phyloP scores from a whole-genome alignment of 2,329 filamentous ascomycete genomes.

The Blumeria graminis region DNA sequence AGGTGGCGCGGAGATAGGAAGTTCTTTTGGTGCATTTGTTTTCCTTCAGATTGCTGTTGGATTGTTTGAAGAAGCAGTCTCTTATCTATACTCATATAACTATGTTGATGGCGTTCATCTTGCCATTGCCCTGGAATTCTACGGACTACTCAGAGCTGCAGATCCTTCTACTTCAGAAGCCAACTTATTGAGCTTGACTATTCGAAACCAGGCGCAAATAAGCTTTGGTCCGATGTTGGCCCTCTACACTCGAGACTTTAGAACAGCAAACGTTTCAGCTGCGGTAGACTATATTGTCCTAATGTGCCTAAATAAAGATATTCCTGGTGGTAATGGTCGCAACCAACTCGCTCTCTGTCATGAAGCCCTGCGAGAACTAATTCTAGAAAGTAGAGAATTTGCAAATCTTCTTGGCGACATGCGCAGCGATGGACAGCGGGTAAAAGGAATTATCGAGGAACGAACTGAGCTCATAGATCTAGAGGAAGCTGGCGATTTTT shows the following conservation, averaged over 20 bases:
- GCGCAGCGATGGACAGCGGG: conserved; percentile 57
- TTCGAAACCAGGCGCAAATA: conserved; percentile 51
- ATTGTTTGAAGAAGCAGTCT: conserved; percentile 81
- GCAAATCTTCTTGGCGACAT: conserved; percentile 86
- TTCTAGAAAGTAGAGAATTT: conserved; percentile 92
- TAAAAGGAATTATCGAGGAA: conserved; percentile 69
- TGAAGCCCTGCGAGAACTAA: conserved; percentile 76
- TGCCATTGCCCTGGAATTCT: conserved; percentile 68
- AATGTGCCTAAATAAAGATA: conserved; percentile 76
- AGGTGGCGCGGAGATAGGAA: conserved; percentile 41
- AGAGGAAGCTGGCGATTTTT: conserved; percentile 56
- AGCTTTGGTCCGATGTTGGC: conserved; percentile 88
- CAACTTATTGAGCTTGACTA: conserved; percentile 43
- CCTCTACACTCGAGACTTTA: conserved; percentile 89
- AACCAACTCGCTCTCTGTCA: conserved; percentile 68
- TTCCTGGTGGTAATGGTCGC: conserved; percentile 47
- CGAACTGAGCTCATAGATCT: conserved; percentile 63
- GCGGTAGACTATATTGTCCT: conserved; percentile 84
- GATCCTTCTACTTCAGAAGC: conserved; percentile 53
- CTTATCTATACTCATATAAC: conserved; percentile 75
- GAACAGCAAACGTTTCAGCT: conserved; percentile 65
- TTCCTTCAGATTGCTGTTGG: conserved; percentile 76
- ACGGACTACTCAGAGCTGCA: conserved; percentile 68
- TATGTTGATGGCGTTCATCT: conserved; percentile 92
- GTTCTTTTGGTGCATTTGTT: conserved; percentile 75